Evolutionary conservation across 2,329 filamentous ascomycete species (phyloP), one percentile per base, ranked within the genome.

Genomic region (Apiospora arundinis): DNA sequence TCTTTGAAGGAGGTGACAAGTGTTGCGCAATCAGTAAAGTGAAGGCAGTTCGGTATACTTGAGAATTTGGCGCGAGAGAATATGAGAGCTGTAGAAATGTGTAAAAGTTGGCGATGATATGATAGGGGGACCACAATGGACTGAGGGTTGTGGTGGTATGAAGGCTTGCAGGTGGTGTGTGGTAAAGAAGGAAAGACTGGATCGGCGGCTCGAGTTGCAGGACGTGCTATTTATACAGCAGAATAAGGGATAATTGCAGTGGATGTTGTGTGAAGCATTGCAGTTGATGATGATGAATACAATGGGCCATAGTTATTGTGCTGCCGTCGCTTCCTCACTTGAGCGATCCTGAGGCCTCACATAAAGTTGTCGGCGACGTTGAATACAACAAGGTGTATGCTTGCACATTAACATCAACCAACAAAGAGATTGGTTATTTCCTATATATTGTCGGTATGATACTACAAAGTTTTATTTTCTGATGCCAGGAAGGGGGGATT

Each of bases 401-500:
- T 63, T 63, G 32, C 32, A 12, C n/a, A 6, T n/a, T 18, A n/a
- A n/a, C n/a, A 18, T 14, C 6, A 4, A 2, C 12, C 2, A 7
- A 2, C 8, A 37, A 21, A 23, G 11, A n/a, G 8, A n/a, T 8
- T 9, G 9, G 37, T 8, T 8, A n/a, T 37, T 4, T 8, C 14
- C 32, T 63, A 18, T n/a, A 4, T 14, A 11, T n/a, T n/a, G 32
- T n/a, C 18, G 32, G 4, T 12, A 1, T 11, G 12, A 12, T 63
- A 0, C 1, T n/a, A 5, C 9, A 40, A n/a, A n/a, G 1, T 40
- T 3, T 1, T 63, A 2, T 12, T n/a, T 11, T 6, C 5, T n/a
- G 4, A 12, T 40, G n/a, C 11, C 18, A 40, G 56, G 18, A 40
- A 63, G 23, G 56, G 56, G 56, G 56, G 32, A n/a, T 14, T 14